Conservation (phyloP, 495 filamentous ascomycete species). For the Penicillium odoratum region DNA sequence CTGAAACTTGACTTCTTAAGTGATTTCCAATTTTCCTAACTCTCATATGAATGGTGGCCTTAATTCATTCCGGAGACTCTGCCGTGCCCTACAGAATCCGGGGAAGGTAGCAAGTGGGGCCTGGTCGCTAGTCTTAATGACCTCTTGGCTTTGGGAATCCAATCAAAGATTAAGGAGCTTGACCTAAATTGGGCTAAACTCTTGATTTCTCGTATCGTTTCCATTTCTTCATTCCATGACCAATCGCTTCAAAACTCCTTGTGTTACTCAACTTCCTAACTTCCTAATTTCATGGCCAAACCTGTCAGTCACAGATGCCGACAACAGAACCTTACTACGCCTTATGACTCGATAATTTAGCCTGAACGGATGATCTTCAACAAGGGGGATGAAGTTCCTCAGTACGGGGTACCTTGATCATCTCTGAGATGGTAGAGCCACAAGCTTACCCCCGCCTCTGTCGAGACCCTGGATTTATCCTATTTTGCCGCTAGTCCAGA, state of each 20-base stretch:
- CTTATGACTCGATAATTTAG: constrained; percentile 1
- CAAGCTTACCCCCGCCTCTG: background rate
- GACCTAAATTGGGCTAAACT: background rate
- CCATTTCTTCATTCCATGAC: background rate
- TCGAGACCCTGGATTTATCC: constrained; percentile 7
- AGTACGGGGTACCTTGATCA: background rate
- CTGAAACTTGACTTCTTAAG: too few relatives aligned
- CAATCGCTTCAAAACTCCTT: constrained; percentile 2
- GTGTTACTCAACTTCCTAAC: background rate
- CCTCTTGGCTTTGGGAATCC: background rate
- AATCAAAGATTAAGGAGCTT: background rate
- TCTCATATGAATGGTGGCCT: too few relatives aligned
- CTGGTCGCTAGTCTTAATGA: too few relatives aligned
- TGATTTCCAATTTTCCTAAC: too few relatives aligned
- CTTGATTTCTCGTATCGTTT: background rate
- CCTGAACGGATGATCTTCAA: background rate
- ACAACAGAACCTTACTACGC: background rate
- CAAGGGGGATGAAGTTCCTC: background rate
- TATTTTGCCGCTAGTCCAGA: constrained; percentile 15
- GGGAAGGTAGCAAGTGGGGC: constrained; percentile 1
- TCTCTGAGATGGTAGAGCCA: background rate
- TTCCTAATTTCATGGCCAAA: background rate
- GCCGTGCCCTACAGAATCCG: constrained; percentile 2
- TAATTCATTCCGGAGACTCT: background rate
- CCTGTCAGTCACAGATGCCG: background rate